Evolutionary conservation across 306 rosid species (phyloP).

Genomic region (Cercis canadensis): DNA sequence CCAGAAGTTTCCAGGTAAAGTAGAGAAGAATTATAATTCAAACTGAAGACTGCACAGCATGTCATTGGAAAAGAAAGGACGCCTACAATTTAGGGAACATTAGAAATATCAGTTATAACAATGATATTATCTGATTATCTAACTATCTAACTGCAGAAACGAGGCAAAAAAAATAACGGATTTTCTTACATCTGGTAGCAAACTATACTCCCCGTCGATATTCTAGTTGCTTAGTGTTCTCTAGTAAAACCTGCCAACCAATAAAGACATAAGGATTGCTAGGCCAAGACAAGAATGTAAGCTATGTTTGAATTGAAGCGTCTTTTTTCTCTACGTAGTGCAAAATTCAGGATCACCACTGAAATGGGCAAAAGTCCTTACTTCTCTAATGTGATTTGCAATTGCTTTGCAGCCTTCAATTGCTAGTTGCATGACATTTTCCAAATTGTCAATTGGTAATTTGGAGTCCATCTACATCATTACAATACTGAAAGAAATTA

Average conservation of each 20-base stretch:
- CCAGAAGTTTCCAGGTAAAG: not conserved
- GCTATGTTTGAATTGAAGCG: not conserved
- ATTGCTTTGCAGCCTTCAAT: slow-evolving; percentile 95
- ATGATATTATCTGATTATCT: not conserved
- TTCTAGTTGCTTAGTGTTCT: slow-evolving; percentile 81
- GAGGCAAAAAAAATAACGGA: too few relatives aligned
- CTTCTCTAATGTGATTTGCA: slow-evolving; percentile 78
- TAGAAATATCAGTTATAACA: not conserved
- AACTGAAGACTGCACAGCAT: not conserved
- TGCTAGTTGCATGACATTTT: slow-evolving; percentile 87
- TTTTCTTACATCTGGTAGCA: slow-evolving; percentile 26
- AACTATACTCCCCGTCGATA: slow-evolving; percentile 61
- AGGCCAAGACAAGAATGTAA: slow-evolving; percentile 29
- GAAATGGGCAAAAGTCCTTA: slow-evolving; percentile 45
- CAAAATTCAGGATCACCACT: too few relatives aligned
- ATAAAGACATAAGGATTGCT: slow-evolving; percentile 13
- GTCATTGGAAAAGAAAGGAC: not conserved
- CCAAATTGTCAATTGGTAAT: slow-evolving; percentile 78
- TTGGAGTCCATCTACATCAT: slow-evolving; percentile 87
- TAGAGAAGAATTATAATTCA: not conserved
- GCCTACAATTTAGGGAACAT: slow-evolving; percentile 22
- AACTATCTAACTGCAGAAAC: too few relatives aligned
- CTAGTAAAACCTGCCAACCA: slow-evolving; percentile 64
- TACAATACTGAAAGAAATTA: slow-evolving; percentile 30
- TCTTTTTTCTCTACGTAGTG: not conserved